Conservation (phyloP, 192 early-diverging fungal genomes). For the Backusella westeae region DNA sequence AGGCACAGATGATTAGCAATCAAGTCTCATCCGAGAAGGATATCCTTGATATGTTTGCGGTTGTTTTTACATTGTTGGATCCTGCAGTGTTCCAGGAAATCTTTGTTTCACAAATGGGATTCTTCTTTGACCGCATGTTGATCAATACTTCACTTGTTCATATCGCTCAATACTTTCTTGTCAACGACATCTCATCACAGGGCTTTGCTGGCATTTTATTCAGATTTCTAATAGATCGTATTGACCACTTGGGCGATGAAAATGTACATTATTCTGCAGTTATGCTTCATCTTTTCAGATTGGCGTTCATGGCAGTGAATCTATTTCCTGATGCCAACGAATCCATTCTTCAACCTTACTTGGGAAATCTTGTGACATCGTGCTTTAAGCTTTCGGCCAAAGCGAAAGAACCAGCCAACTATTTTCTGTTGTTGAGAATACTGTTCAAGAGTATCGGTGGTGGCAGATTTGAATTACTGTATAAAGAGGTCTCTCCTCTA, state of each 20-base stretch:
- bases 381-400: slow-evolving; percentile 81
- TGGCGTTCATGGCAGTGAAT: slow-evolving; percentile 91
- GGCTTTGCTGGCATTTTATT: slow-evolving; percentile 79
- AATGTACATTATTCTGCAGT: slow-evolving; percentile 63
- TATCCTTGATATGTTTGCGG: slow-evolving; percentile 85
- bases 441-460: slow-evolving; percentile 97
- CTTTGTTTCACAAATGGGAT: slow-evolving; percentile 86
- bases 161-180: slow-evolving; percentile 87
- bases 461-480: slow-evolving; percentile 91
- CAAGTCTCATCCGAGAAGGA: slow-evolving; percentile 89
- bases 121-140: slow-evolving; percentile 81
- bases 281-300: slow-evolving; percentile 90
- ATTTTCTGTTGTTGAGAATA: slow-evolving; percentile 86
- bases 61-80: slow-evolving; percentile 80
- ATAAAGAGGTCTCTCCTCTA: slow-evolving; percentile 94
- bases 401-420: slow-evolving; percentile 86
- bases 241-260: slow-evolving; percentile 72
- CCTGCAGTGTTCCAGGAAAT: slow-evolving; percentile 94
- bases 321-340: slow-evolving; percentile 92
- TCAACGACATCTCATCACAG: slow-evolving; percentile 71
- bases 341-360: slow-evolving; percentile 87
- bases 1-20: slow-evolving; percentile 51
- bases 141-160: slow-evolving; percentile 73
- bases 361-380: slow-evolving; percentile 85
- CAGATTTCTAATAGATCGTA: slow-evolving; percentile 72